Percentiles rank a stretch among this genome's conserved stretches.
These are phyloP conservation scores for Aspergillus brasiliensis DNA, from an alignment of 2,329 filamentous ascomycete genomes.

Conservation along the genomic window DNA sequence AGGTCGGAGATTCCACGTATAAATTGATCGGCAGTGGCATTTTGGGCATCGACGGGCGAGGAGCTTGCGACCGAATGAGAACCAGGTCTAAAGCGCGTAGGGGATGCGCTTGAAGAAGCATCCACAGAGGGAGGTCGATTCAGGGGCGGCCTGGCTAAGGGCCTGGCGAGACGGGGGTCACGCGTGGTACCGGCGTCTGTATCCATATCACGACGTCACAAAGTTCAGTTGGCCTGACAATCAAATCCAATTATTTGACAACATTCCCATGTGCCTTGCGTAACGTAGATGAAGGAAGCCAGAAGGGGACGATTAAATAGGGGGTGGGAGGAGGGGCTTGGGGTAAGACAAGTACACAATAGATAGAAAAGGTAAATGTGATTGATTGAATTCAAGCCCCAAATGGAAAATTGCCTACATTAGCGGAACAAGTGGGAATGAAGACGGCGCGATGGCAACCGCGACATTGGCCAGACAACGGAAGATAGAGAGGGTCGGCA, in stretches of 20 bases:
- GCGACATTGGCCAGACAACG: not conserved
- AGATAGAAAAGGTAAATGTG: not conserved
- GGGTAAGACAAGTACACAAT: not conserved
- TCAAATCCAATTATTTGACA: not conserved
- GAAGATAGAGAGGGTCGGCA: not conserved
- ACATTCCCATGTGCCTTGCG: slow-evolving; percentile 1
- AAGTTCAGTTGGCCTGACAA: not conserved
- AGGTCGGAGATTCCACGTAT: slow-evolving; percentile 25
- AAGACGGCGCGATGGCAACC: not conserved
- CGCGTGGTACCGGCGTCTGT: slow-evolving; percentile 17
- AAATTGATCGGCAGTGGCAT: slow-evolving; percentile 44
- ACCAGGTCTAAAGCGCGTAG: not conserved
- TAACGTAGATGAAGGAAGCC: not conserved
- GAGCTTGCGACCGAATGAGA: not conserved
- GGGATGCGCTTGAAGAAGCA: not conserved
- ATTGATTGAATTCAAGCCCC: not conserved
- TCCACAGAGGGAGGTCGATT: not conserved
- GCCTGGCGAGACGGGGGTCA: slow-evolving; percentile 24
- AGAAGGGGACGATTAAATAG: not conserved
- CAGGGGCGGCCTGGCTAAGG: not conserved
- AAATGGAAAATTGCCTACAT: not conserved
- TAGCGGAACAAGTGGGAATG: not conserved
- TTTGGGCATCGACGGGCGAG: not conserved
- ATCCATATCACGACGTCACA: slow-evolving; percentile 18
- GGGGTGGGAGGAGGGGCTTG: not conserved